A percentile compares a stretch with the other conserved stretches of the same genome.
phyloP scores from a whole-genome alignment of 495 filamentous ascomycete species.

The Daldinia vernicosa region DNA sequence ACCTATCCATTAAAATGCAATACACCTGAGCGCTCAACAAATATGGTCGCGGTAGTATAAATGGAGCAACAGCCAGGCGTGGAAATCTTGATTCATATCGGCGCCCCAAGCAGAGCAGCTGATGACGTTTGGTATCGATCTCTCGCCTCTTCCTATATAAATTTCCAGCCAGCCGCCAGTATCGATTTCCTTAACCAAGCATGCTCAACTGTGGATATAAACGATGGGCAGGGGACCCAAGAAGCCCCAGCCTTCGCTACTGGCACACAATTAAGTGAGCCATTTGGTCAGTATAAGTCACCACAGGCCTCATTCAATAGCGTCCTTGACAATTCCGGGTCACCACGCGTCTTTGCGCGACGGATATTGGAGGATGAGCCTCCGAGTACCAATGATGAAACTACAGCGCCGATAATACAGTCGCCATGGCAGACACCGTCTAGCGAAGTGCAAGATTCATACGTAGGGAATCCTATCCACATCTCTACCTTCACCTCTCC shows the following conservation, averaged over 20 bases:
- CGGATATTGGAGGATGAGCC: slow-evolving; percentile 5
- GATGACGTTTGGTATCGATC: slow-evolving; percentile 72
- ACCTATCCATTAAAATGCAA: not conserved
- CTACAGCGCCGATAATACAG: slow-evolving; percentile 23
- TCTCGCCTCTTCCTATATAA: slow-evolving; percentile 67
- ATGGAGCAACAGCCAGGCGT: slow-evolving; percentile 49
- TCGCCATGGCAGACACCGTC: slow-evolving; percentile 51
- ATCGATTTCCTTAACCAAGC: slow-evolving; percentile 9
- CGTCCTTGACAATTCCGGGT: slow-evolving; percentile 55
- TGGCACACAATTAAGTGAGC: slow-evolving; percentile 14
- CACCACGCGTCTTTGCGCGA: slow-evolving; percentile 46
- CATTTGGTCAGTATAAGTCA: slow-evolving; percentile 27
- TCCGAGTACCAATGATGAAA: slow-evolving; percentile 14
- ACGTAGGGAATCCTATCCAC: slow-evolving; percentile 43
- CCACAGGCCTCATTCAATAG: slow-evolving; percentile 56
- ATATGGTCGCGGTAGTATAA: slow-evolving; percentile 32
- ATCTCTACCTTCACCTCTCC: slow-evolving; percentile 50
- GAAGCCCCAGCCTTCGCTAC: slow-evolving; percentile 6
- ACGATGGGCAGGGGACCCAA: slow-evolving; percentile 6
- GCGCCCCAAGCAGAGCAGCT: slow-evolving; percentile 65
- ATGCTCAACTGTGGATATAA: slow-evolving; percentile 1
- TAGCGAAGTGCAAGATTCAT: slow-evolving; percentile 54
- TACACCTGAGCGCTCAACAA: not conserved
- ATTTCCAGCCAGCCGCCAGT: slow-evolving; percentile 57
- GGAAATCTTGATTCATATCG: slow-evolving; percentile 76